Conservation (phyloP, 1,284 basidiomycete genomes). For the Moesziomyces sp. region DNA sequence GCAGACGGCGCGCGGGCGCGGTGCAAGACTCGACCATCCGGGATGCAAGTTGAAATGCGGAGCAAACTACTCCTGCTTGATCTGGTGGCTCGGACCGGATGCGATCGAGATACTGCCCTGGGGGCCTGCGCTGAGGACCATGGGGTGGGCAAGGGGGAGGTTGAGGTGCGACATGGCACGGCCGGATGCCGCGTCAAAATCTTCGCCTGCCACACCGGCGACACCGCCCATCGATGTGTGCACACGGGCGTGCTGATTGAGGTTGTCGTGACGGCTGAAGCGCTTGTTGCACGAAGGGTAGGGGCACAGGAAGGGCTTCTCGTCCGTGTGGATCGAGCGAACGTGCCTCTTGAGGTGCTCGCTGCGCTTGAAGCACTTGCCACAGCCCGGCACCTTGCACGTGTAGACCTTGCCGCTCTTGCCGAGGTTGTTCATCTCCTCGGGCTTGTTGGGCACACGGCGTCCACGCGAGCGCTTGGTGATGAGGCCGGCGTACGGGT, state of each 20-base stretch:
- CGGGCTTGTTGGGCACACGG: slow-evolving; percentile 62
- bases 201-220: slow-evolving; percentile 9
- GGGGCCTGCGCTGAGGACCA: slow-evolving; percentile 38
- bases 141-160: slow-evolving; percentile 29
- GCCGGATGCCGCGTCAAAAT: slow-evolving; percentile 29
- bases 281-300: slow-evolving; percentile 59
- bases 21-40: slow-evolving; percentile 4
- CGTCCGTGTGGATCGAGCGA: slow-evolving; percentile 64
- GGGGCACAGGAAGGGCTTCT: slow-evolving; percentile 63
- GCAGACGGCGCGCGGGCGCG: too few relatives aligned
- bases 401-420: slow-evolving; percentile 66
- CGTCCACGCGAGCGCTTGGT: slow-evolving; percentile 62
- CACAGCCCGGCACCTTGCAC: slow-evolving; percentile 63
- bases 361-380: slow-evolving; percentile 64
- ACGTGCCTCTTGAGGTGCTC: slow-evolving; percentile 65
- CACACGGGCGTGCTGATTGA: slow-evolving; percentile 64
- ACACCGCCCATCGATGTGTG: slow-evolving; percentile 45
- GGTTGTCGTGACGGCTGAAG: slow-evolving; percentile 63
- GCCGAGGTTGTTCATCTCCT: slow-evolving; percentile 63
- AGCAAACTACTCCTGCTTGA: slow-evolving; percentile 32
- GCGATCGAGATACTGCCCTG: slow-evolving; percentile 38
- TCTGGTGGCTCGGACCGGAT: slow-evolving; percentile 33
- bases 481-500: slow-evolving; percentile 60
- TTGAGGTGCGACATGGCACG: slow-evolving; percentile 37
- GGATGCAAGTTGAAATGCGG: neutral